Percentiles rank a stretch among this genome's conserved stretches.
phyloP scores from a whole-genome alignment of 2,329 filamentous ascomycete genomes.

The Monosporascus sp. region DNA sequence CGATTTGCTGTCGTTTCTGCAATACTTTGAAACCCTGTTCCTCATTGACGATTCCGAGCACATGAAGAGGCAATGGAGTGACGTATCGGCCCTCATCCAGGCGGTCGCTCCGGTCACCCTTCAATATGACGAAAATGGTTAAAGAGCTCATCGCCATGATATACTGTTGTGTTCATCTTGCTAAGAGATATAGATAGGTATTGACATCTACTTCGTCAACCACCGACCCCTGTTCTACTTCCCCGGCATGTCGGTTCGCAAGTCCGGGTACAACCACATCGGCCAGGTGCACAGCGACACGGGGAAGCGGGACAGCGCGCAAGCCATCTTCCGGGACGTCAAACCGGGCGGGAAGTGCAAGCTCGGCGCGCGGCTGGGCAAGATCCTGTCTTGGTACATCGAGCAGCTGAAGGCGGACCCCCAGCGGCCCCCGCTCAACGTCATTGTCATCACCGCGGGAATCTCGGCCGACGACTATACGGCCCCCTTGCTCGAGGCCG shows the following conservation, averaged over 20 bases:
- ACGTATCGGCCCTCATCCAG: conserved; percentile 17
- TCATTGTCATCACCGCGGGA: conserved; percentile 24
- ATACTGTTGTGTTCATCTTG: too few relatives aligned
- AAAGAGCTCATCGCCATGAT: too few relatives aligned
- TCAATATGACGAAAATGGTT: conserved; percentile 17
- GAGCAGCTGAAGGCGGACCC: conserved; percentile 22
- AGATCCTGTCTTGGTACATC: conserved; percentile 22
- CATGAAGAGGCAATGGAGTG: conserved; percentile 18
- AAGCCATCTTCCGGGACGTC: conserved; percentile 17
- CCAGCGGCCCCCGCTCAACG: conserved; percentile 20
- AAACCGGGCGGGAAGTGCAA: conserved; percentile 23
- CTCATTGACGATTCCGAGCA: conserved; percentile 17
- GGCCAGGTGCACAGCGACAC: conserved; percentile 17
- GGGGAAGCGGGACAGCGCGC: conserved; percentile 18
- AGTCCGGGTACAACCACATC: conserved; percentile 22
- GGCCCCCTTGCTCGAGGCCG: conserved; percentile 10
- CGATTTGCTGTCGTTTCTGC: conserved; percentile 16
- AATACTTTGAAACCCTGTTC: conserved; percentile 18
- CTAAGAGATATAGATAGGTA: background rate
- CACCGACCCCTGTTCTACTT: conserved; percentile 17
- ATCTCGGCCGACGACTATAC: conserved; percentile 16
- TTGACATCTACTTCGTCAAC: conserved; percentile 20
- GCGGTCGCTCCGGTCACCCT: conserved; percentile 16
- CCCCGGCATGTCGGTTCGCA: conserved; percentile 18
- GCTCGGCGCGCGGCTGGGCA: conserved; percentile 20